Conservation (phyloP, 2,329 filamentous ascomycete species). For the Pseudocercospora macadamiae region DNA sequence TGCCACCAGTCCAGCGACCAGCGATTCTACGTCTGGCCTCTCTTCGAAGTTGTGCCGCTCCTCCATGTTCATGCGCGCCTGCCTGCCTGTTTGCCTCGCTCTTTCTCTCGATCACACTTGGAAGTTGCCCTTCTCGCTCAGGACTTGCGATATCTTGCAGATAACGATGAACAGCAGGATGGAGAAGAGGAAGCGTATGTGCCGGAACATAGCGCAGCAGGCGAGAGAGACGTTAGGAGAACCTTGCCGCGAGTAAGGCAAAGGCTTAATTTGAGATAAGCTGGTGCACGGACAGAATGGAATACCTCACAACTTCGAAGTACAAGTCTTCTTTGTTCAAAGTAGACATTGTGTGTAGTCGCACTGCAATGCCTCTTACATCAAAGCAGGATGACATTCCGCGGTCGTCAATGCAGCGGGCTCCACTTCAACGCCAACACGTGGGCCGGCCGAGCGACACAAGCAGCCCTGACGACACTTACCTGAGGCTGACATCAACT, state of each 20-base stretch:
- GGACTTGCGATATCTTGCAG: slow-evolving; percentile 50
- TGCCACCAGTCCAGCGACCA: slow-evolving; percentile 60
- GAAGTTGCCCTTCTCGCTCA: slow-evolving; percentile 27
- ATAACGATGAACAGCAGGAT: slow-evolving; percentile 51
- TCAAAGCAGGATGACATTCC: too few relatives aligned
- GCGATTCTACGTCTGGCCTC: slow-evolving; percentile 36
- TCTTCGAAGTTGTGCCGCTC: slow-evolving; percentile 34
- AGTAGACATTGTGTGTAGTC: too few relatives aligned
- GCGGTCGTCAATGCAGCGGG: too few relatives aligned
- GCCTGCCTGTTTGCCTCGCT: neutral
- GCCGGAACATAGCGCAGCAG: slow-evolving; percentile 26
- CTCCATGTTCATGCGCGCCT: slow-evolving; percentile 27
- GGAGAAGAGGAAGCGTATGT: slow-evolving; percentile 28
- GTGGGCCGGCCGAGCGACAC: too few relatives aligned
- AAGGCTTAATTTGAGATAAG: neutral
- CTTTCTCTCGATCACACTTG: slow-evolving; percentile 11
- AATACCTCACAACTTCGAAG: too few relatives aligned
- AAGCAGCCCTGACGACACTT: too few relatives aligned
- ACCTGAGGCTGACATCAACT: too few relatives aligned
- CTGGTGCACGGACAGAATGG: slow-evolving; percentile 10
- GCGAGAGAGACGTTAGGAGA: neutral
- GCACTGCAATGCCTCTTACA: too few relatives aligned
- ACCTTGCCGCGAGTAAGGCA: slow-evolving; percentile 9
- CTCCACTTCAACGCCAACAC: too few relatives aligned
- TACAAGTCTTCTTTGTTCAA: too few relatives aligned